Evolutionary conservation across 2,329 filamentous ascomycete species (phyloP).

Genomic region (Beauveria sp.): DNA sequence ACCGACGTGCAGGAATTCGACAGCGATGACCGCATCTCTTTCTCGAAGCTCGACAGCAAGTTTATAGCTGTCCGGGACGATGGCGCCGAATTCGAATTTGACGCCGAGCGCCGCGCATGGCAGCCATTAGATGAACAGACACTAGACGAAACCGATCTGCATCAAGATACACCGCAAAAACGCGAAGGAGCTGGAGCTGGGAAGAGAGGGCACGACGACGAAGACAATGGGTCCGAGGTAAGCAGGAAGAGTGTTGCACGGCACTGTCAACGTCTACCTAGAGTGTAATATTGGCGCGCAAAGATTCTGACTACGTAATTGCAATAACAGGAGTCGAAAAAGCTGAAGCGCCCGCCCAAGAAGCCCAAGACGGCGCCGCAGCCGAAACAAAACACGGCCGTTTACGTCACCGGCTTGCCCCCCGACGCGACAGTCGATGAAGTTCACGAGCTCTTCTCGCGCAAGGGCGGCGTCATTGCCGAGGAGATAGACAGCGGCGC

Average conservation of each 20-base stretch:
- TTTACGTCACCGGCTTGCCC: constrained; percentile 87
- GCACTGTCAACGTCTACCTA: neutral
- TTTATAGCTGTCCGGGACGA: constrained; percentile 79
- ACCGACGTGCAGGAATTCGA: constrained; percentile 62
- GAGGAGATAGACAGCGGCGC: constrained; percentile 86
- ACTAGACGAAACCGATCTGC: constrained; percentile 23
- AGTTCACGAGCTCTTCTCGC: constrained; percentile 73
- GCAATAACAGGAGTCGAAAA: neutral
- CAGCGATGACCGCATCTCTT: constrained; percentile 74
- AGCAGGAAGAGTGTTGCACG: constrained; percentile 17
- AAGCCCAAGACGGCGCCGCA: constrained; percentile 40
- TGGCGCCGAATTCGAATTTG: constrained; percentile 78
- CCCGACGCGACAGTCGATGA: constrained; percentile 71
- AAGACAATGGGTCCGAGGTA: constrained; percentile 34
- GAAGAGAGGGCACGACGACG: constrained; percentile 37
- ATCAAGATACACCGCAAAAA: neutral
- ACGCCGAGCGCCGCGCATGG: constrained; percentile 65
- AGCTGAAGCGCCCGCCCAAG: constrained; percentile 32
- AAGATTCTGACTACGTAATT: neutral
- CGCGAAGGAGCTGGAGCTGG: constrained; percentile 8
- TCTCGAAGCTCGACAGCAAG: constrained; percentile 73
- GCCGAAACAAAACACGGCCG: constrained; percentile 70
- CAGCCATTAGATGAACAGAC: constrained; percentile 50
- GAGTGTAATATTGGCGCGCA: neutral
- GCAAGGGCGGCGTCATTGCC: constrained; percentile 82